These are phyloP conservation scores for Oldenlandia corymbosa DNA, from an alignment of 257 asterid genomes.

Conservation along the genomic window DNA sequence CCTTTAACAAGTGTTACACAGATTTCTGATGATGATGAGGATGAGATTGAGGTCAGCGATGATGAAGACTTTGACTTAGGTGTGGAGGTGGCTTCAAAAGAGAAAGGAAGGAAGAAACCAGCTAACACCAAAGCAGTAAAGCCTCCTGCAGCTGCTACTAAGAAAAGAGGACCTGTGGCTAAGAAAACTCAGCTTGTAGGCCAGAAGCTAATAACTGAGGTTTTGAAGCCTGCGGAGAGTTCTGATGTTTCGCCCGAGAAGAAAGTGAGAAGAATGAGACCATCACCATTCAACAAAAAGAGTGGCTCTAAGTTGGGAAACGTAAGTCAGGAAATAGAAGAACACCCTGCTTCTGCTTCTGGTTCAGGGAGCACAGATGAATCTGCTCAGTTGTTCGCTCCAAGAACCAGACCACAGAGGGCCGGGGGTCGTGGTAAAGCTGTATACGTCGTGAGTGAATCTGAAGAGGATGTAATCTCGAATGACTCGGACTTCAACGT, in stretches of 20 bases:
- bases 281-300: conserved; percentile 90
- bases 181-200: conserved; percentile 34
- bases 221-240: conserved; percentile 45
- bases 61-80: conserved; percentile 39
- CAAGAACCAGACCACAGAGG: conserved; percentile 54
- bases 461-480: conserved; percentile 39
- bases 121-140: conserved; percentile 32
- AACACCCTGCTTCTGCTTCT: conserved; percentile 37
- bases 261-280: conserved; percentile 79
- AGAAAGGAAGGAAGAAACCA: conserved; percentile 52
- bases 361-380: conserved; percentile 37
- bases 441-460: conserved; percentile 58
- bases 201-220: conserved; percentile 72
- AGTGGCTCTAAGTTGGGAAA: conserved; percentile 64
- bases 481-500: conserved; percentile 44
- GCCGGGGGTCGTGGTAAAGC: conserved; percentile 28
- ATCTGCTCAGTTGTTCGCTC: conserved; percentile 23
- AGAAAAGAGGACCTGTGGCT: conserved; percentile 47
- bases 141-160: conserved; percentile 51
- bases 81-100: conserved; percentile 34
- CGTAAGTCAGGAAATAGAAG: conserved; percentile 26
- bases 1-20: conserved; percentile 30
- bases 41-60: conserved; percentile 27
- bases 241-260: conserved; percentile 54
- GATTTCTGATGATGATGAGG: conserved; percentile 39